Base-by-base conservation (phyloP, 305 asterid species). In the Fraxinus platypoda region DNA sequence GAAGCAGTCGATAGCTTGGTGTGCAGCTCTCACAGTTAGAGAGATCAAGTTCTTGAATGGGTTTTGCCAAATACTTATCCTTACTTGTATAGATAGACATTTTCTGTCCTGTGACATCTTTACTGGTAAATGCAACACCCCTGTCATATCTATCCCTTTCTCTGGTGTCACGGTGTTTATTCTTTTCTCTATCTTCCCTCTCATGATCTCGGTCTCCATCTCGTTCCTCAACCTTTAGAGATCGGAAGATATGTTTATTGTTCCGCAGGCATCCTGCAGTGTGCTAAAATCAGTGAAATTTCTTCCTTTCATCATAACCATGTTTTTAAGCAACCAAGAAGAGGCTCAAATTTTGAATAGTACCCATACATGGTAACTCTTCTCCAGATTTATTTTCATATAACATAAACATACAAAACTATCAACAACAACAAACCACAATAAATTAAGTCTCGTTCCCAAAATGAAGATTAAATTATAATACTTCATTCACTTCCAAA, bases 1-100 rank as follows among this genome's bases (percentile, higher is more conserved):
- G 99, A 86, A 95, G 98, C 86, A 90, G 98, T 81, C 97, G 92
- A 86, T 97, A 97, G 89, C 99, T 97, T 66, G 99, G 99, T 71
- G 98, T 92, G 93, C 99, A 95, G 86, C 92, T 78, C 82, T 93
- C 91, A 84, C 97, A 91, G 88, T 93, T 89, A 33, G 99, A 93
- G 85, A 97, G 98, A 88, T 97, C 99, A 73, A 97, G 99, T 84
- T 95, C 99, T 83, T 95, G 98, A 87, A 97, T 95, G 86, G 99
- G 92, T 87, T 97, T 97, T 41, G 87, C 86, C 83, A 84, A 70
- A 78, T 90, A 89, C 86, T 95, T 97, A 77, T 97, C 99, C 87
- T 89, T 94, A 87, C 89, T 89, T 77, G 92, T 87, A 88, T 83
- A 91, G 35, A 88, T 78, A 81, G 93, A 77, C 84, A 88, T 77